Percentiles rank a stretch among this genome's conserved stretches.
Evolutionary conservation across 2,329 filamentous ascomycete genomes (phyloP).

Genomic region (Amauroascus verrucosus): DNA sequence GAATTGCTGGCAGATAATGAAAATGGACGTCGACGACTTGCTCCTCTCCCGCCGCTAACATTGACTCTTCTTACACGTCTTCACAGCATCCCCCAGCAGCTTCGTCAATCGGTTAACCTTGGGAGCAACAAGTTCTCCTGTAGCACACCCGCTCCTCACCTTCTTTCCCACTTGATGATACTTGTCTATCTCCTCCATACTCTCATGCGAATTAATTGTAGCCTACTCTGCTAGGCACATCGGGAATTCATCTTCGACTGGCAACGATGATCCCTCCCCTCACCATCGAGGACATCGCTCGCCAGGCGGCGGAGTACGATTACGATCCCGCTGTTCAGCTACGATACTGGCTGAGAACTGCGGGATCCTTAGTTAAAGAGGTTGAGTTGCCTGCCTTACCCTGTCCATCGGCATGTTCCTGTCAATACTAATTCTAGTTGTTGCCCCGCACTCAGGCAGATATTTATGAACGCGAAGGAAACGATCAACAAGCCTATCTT

Average conservation of each 20-base stretch:
- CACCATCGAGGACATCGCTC: conserved; percentile 66
- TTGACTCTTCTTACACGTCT: too few relatives aligned
- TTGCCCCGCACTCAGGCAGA: conserved; percentile 48
- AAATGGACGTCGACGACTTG: neutral
- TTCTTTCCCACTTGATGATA: too few relatives aligned
- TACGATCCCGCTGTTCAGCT: conserved; percentile 70
- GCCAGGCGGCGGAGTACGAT: conserved; percentile 65
- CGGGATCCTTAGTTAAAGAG: conserved; percentile 69
- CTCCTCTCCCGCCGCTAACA: neutral
- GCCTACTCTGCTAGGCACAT: too few relatives aligned
- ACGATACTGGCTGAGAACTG: conserved; percentile 71
- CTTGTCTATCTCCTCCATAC: too few relatives aligned
- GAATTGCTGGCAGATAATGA: neutral
- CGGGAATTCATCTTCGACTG: conserved; percentile 12
- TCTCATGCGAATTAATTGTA: too few relatives aligned
- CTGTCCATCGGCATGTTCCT: neutral
- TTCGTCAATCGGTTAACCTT: too few relatives aligned
- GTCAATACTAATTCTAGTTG: neutral
- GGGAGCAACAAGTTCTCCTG: too few relatives aligned
- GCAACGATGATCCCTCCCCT: conserved; percentile 43
- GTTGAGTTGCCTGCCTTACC: conserved; percentile 38
- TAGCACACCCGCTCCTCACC: too few relatives aligned
- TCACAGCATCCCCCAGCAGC: too few relatives aligned
- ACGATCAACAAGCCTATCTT: conserved; percentile 79
- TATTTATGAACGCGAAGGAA: conserved; percentile 75